Evolutionary conservation across 1,284 basidiomycete genomes (phyloP).

Genomic region (Rhodotorula sp.): DNA sequence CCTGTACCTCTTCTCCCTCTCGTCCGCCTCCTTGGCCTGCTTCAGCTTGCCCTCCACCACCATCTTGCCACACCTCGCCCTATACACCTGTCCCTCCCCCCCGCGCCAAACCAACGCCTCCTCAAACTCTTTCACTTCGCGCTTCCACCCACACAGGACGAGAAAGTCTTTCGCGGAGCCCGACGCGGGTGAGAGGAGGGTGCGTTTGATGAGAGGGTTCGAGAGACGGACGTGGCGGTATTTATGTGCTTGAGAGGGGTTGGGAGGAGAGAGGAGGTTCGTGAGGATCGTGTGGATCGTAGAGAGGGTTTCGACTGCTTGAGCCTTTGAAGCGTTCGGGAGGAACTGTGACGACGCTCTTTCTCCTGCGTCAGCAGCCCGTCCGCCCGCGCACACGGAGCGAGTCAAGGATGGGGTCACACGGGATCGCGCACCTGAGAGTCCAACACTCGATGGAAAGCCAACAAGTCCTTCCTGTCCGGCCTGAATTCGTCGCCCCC

Average conservation of each 20-base stretch:
- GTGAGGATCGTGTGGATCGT: slow-evolving; percentile 19
- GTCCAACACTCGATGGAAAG: slow-evolving; percentile 28
- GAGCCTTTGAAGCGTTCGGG: slow-evolving; percentile 29
- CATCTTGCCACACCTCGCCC: slow-evolving; percentile 11
- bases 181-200: slow-evolving; percentile 17
- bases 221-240: slow-evolving; percentile 35
- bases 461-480: slow-evolving; percentile 14
- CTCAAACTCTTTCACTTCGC: slow-evolving; percentile 16
- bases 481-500: slow-evolving; percentile 21
- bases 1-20: slow-evolving; percentile 29
- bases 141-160: slow-evolving; percentile 13
- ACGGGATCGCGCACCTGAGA: slow-evolving; percentile 2
- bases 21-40: slow-evolving; percentile 28
- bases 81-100: slow-evolving; percentile 20
- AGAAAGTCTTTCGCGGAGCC: slow-evolving; percentile 22
- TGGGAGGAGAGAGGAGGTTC: slow-evolving; percentile 35
- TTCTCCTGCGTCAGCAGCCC: neutral
- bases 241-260: slow-evolving; percentile 24
- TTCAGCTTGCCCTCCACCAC: slow-evolving; percentile 13
- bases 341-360: slow-evolving; percentile 14
- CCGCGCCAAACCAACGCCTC: slow-evolving; percentile 21
- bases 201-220: slow-evolving; percentile 22
- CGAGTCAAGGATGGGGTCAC: too few relatives aligned
- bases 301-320: slow-evolving; percentile 32
- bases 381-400: too few relatives aligned